Percentiles rank a stretch among this genome's conserved stretches.
These are phyloP conservation scores for Cladophialophora carrionii DNA, from an alignment of 2,329 filamentous ascomycete genomes.

Conservation along the genomic window DNA sequence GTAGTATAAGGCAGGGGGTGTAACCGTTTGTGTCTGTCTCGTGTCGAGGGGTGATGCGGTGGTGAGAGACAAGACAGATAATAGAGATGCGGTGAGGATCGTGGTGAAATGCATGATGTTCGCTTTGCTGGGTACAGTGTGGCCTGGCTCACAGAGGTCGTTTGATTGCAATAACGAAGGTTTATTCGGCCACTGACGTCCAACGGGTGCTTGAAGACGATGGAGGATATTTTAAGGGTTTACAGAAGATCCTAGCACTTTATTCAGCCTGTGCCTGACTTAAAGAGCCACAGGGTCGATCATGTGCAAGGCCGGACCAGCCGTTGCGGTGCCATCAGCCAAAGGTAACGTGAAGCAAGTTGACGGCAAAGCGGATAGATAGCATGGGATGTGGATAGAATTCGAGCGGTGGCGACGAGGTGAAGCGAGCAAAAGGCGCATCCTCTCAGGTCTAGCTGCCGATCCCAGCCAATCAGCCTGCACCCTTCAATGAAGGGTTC, in stretches of 20 bases:
- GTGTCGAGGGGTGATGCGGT: slow-evolving; percentile 29
- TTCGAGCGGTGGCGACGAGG: slow-evolving; percentile 6
- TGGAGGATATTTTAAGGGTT: background rate
- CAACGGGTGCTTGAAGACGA: background rate
- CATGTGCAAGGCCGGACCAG: slow-evolving; percentile 8
- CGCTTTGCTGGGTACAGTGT: background rate
- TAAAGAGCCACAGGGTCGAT: background rate
- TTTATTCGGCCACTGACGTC: background rate
- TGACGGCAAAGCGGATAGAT: slow-evolving; percentile 7
- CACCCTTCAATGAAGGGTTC: background rate
- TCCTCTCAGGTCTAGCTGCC: background rate
- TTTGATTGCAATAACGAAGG: background rate
- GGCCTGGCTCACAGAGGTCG: background rate
- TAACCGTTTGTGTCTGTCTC: slow-evolving; percentile 29
- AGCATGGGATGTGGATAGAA: slow-evolving; percentile 12
- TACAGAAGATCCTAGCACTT: background rate
- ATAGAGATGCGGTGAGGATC: slow-evolving; percentile 23
- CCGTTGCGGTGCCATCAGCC: background rate
- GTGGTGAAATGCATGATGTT: slow-evolving; percentile 32
- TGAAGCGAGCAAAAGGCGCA: slow-evolving; percentile 6
- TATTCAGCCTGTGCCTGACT: slow-evolving; percentile 10
- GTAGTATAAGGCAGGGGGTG: slow-evolving; percentile 32
- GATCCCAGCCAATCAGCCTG: background rate
- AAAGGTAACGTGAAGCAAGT: slow-evolving; percentile 4
- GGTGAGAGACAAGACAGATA: slow-evolving; percentile 17